These are phyloP conservation scores for Penicillium olsonii DNA, from an alignment of 2,329 filamentous ascomycete genomes.

Conservation along the genomic window DNA sequence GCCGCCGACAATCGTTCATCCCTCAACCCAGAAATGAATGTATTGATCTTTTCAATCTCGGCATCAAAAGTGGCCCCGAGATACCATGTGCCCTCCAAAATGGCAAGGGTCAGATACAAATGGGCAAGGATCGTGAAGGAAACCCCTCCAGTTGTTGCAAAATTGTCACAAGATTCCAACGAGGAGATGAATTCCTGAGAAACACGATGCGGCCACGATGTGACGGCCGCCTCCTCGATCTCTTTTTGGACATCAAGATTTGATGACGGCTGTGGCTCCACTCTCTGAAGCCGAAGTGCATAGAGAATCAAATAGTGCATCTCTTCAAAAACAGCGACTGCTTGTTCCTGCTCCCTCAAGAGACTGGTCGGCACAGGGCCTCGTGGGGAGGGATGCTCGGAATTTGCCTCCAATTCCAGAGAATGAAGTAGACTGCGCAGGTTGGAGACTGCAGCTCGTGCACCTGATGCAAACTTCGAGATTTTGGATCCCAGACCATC, in stretches of 20 bases:
- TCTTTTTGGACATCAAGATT: constrained; percentile 17
- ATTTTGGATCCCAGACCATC: not conserved
- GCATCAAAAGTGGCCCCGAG: constrained; percentile 4
- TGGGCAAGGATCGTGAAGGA: constrained; percentile 21
- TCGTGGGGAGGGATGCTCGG: not conserved
- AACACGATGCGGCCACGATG: constrained; percentile 18
- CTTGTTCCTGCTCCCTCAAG: not conserved
- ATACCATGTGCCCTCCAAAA: constrained; percentile 12
- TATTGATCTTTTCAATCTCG: constrained; percentile 12
- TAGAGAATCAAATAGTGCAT: constrained; percentile 20
- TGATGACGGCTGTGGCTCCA: constrained; percentile 1
- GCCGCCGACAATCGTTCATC: not conserved
- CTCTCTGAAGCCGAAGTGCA: constrained; percentile 10
- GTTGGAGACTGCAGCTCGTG: not conserved
- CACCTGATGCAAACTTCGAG: constrained; percentile 5
- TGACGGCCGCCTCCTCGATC: constrained; percentile 20
- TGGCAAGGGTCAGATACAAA: constrained; percentile 14
- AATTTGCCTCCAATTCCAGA: not conserved
- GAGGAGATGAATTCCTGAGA: constrained; percentile 13
- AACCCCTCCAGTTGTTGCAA: not conserved
- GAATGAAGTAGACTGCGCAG: not conserved
- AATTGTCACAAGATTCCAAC: constrained; percentile 1
- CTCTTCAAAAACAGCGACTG: constrained; percentile 10
- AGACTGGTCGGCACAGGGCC: not conserved
- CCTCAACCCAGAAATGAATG: not conserved